Conservation (phyloP, 2,329 filamentous ascomycete species). For the Ophiostoma perfectum region DNA sequence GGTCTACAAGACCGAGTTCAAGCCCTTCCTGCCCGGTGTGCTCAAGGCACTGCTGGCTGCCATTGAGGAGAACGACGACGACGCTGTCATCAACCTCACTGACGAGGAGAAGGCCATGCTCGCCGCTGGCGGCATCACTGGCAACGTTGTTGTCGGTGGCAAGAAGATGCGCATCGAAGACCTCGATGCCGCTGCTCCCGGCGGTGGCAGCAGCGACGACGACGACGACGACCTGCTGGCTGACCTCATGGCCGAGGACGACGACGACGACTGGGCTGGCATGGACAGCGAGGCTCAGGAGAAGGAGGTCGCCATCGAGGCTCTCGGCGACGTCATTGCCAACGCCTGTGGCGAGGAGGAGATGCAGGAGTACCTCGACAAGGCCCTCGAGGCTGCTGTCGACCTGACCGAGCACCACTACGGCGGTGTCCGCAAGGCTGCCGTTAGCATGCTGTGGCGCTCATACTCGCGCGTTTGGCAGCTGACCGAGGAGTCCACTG, state of each 20-base stretch:
- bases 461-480: conserved; percentile 88
- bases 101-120: conserved; percentile 69
- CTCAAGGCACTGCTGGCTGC: conserved; percentile 78
- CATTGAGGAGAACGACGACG: conserved; percentile 82
- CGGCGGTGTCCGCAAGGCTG: conserved; percentile 88
- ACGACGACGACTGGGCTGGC: conserved; percentile 77
- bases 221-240: conserved; percentile 56
- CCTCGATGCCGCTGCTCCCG: conserved; percentile 35
- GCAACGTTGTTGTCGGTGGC: conserved; percentile 41
- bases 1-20: conserved; percentile 82
- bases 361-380: conserved; percentile 75
- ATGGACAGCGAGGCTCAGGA: conserved; percentile 79
- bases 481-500: conserved; percentile 71
- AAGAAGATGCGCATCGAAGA: conserved; percentile 79
- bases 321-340: conserved; percentile 85
- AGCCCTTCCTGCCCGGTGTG: conserved; percentile 70
- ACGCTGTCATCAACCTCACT: conserved; percentile 70
- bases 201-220: conserved; percentile 39
- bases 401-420: conserved; percentile 83
- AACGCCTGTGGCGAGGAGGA: conserved; percentile 73
- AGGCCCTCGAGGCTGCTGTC: conserved; percentile 74
- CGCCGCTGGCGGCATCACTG: conserved; percentile 37
- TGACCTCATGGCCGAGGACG: conserved; percentile 46
- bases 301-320: conserved; percentile 95
- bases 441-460: conserved; percentile 86